These are phyloP conservation scores for Colletotrichum higginsianum DNA, from an alignment of 2,329 filamentous ascomycete genomes.

Conservation along the genomic window DNA sequence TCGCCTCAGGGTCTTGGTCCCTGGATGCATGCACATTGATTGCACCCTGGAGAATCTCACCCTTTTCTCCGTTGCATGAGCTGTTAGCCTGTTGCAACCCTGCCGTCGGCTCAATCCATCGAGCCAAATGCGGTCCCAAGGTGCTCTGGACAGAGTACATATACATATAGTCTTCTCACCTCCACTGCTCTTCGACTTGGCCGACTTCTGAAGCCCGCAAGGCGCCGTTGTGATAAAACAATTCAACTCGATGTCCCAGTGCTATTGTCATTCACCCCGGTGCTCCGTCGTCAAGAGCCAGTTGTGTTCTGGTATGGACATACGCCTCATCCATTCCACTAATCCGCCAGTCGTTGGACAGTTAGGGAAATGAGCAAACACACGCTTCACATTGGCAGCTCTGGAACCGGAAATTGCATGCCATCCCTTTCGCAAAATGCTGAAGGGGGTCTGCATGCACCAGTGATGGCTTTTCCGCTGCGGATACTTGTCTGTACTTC, in stretches of 20 bases:
- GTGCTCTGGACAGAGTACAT: too few species aligned
- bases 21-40: conserved; percentile 9
- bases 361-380: conserved; percentile 4
- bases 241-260: background rate
- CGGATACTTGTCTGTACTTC: too few species aligned
- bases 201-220: background rate
- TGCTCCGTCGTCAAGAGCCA: background rate
- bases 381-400: background rate
- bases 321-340: background rate
- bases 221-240: background rate
- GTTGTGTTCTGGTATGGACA: background rate
- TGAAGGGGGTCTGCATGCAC: background rate
- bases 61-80: background rate
- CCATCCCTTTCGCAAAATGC: conserved; percentile 3
- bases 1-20: background rate
- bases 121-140: background rate
- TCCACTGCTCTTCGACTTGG: background rate
- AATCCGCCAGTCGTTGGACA: conserved; percentile 3
- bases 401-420: conserved; percentile 20
- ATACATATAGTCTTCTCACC: too few species aligned
- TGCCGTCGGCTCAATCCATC: background rate
- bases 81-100: conserved; percentile 6
- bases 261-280: background rate
- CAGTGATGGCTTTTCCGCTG: background rate
- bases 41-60: background rate